phyloP scores from a whole-genome alignment of 2,329 filamentous ascomycete species.

The Penicillium hesseltinei region DNA sequence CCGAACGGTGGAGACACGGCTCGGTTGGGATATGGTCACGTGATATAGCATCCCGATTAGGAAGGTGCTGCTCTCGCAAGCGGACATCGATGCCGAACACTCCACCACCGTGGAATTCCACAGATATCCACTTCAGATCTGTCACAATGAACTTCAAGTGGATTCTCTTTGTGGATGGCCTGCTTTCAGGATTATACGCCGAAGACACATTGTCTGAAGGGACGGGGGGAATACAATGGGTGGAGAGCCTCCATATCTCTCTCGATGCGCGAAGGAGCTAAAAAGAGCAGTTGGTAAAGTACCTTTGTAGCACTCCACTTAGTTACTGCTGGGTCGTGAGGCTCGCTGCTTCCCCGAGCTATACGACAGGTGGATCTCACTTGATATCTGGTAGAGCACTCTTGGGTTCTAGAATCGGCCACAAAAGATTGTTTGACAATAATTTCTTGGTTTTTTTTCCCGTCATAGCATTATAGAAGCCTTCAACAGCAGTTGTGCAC shows the following conservation, averaged over 20 bases:
- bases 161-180: background rate
- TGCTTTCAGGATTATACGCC: background rate
- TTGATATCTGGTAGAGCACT: background rate
- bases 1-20: background rate
- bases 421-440: background rate
- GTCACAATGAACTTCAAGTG: background rate
- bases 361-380: background rate
- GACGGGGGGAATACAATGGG: constrained; percentile 5
- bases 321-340: background rate
- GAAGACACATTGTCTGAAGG: background rate
- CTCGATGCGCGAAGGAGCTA: background rate
- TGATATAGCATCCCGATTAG: constrained; percentile 10
- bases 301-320: background rate
- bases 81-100: constrained; percentile 6
- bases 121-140: background rate
- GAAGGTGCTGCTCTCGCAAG: constrained; percentile 14
- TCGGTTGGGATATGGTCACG: constrained; percentile 2
- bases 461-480: no score
- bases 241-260: background rate
- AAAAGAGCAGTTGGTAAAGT: background rate
- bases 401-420: background rate
- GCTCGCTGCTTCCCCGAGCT: background rate
- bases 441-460: background rate
- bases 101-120: constrained; percentile 12
- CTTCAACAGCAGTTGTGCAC: background rate